Conservation (phyloP, 2,329 filamentous ascomycete species). For the Cercospora zeina region DNA sequence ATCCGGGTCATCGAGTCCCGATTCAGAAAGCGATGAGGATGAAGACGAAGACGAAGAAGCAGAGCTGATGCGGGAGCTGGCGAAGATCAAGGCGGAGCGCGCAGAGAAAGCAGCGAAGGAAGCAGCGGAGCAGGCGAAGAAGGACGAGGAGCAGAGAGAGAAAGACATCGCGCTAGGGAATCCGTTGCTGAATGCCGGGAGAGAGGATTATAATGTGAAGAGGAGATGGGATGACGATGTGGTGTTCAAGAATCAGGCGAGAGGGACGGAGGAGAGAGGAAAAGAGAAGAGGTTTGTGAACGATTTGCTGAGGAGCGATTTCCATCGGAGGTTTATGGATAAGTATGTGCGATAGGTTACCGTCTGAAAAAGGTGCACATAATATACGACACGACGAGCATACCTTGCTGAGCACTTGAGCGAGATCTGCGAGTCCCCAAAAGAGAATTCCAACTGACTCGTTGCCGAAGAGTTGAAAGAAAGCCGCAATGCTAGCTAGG, state of each 20-base stretch:
- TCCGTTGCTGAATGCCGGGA: conserved; percentile 75
- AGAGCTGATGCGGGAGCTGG: conserved; percentile 86
- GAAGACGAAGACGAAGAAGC: conserved; percentile 79
- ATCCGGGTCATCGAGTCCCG: conserved; percentile 37
- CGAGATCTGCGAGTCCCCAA: no score
- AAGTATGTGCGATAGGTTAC: conserved; percentile 41
- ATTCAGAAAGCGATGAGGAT: conserved; percentile 62
- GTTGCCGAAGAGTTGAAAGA: no score
- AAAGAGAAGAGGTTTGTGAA: conserved; percentile 81
- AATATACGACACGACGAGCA: neutral
- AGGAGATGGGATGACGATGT: conserved; percentile 96
- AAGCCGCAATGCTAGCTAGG: no score
- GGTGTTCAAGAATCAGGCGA: conserved; percentile 97
- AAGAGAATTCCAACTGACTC: no score
- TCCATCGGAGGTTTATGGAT: conserved; percentile 94
- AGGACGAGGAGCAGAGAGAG: conserved; percentile 81
- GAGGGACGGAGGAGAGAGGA: conserved; percentile 87
- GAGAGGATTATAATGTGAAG: conserved; percentile 83
- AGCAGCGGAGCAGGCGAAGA: conserved; percentile 76
- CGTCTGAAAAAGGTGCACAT: neutral
- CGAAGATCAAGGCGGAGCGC: conserved; percentile 87
- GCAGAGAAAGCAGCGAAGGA: conserved; percentile 78
- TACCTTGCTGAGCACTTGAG: neutral
- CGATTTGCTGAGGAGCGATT: conserved; percentile 89
- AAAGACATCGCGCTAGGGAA: conserved; percentile 89